A percentile compares a stretch with the other conserved stretches of the same genome.
Conservation (phyloP, 805 yeast species). For the Candida oleophila region DNA sequence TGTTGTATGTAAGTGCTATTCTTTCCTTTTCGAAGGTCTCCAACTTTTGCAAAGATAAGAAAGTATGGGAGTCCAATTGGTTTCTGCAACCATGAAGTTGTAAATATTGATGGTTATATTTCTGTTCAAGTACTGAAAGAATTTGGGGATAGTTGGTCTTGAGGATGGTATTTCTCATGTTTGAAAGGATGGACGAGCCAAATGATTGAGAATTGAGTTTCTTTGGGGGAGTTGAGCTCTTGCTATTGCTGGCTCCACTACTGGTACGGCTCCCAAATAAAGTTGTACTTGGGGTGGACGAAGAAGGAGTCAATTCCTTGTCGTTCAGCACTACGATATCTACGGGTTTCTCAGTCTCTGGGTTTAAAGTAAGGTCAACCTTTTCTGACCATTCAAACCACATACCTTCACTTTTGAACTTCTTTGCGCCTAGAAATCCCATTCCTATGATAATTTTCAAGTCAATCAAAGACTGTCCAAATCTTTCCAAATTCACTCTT, state of each 20-base stretch:
- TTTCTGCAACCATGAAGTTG: constrained; percentile 30
- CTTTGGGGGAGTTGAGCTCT: background rate
- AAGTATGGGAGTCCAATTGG: constrained; percentile 28
- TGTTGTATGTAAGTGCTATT: constrained; percentile 31
- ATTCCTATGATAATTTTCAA: constrained; percentile 29
- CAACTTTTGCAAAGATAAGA: constrained; percentile 18
- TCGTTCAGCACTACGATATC: background rate
- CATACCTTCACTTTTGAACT: constrained; percentile 41
- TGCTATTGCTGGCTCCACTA: background rate
- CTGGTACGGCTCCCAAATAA: background rate
- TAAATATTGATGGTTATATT: constrained; percentile 34
- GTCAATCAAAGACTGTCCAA: constrained; percentile 41
- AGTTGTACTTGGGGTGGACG: background rate
- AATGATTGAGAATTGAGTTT: background rate
- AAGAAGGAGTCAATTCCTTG: background rate
- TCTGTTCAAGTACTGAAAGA: constrained; percentile 24
- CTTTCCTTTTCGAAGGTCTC: constrained; percentile 36
- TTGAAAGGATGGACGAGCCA: background rate
- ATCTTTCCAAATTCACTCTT: constrained; percentile 33
- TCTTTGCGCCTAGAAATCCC: constrained; percentile 30
- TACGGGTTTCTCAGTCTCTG: background rate
- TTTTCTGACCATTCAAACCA: constrained; percentile 42
- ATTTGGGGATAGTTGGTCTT: constrained; percentile 29
- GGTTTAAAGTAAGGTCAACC: constrained; percentile 5
- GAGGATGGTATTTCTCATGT: constrained; percentile 7